Percentiles rank a stretch among this genome's conserved stretches.
These are phyloP conservation scores for Debaryomyces coudertii DNA, from an alignment of 1,139 yeast species.

Conservation along the genomic window DNA sequence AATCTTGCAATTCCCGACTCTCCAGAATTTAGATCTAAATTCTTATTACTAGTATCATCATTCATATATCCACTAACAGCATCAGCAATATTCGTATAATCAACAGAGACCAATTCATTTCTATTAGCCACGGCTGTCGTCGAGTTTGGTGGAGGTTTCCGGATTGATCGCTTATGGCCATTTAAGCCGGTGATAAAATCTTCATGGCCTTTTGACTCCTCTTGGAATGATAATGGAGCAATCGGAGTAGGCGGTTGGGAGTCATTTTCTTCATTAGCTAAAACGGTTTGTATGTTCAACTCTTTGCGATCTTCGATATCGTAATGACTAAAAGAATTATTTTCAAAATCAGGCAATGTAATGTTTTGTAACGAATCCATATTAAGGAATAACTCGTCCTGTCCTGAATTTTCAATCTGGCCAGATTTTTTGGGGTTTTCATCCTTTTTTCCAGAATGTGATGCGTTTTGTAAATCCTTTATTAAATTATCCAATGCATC, in stretches of 20 bases:
- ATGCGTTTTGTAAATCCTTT: constrained; percentile 35
- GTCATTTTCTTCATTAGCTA: constrained; percentile 16
- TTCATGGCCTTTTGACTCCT: constrained; percentile 33
- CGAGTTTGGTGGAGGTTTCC: constrained; percentile 34
- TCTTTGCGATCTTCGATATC: constrained; percentile 16
- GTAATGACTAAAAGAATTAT: constrained; percentile 21
- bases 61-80: constrained; percentile 29
- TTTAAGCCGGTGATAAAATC: constrained; percentile 30
- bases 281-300: constrained; percentile 10
- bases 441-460: constrained; percentile 13
- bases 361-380: constrained; percentile 27
- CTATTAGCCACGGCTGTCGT: constrained; percentile 13
- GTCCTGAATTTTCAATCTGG: neutral
- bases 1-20: constrained; percentile 1
- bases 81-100: constrained; percentile 31
- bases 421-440: neutral
- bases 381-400: constrained; percentile 22
- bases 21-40: constrained; percentile 8
- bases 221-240: constrained; percentile 30
- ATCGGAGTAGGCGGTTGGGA: constrained; percentile 31
- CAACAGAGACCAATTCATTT: constrained; percentile 27
- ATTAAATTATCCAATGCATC: constrained; percentile 42
- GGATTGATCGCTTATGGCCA: constrained; percentile 37
- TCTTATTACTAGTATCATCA: constrained; percentile 14
- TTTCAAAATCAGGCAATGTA: constrained; percentile 34